Evolutionary conservation across 257 asterid species (phyloP), one percentile per base, ranked within the genome.

Genomic region (Nyctanthes arbortristis): DNA sequence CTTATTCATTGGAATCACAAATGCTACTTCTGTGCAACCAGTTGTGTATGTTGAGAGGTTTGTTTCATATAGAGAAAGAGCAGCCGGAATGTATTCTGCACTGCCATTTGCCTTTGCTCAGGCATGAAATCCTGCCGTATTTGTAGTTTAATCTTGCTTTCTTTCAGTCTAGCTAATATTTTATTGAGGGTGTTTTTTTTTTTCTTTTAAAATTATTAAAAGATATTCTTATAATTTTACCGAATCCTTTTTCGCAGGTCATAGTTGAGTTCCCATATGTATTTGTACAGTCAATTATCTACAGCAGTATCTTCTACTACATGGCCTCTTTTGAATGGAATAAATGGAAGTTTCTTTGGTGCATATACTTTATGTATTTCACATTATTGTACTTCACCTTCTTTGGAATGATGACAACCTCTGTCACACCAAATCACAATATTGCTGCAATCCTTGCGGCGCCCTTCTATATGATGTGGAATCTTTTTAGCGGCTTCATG

Each of bases 21-120:
- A 93, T 31, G 88, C 94, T 6, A 77, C 96, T 0, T 81, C 98
- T 14, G 94, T 88, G 36, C 96, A 90, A 70, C 96, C 98, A 0
- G 96, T 90, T 35, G 87, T 93, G 52, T 90, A 80, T 24, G 77
- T 88, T 3, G 98, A 93, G 65, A 84, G 98, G 37, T 87, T 80
- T 5, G 98, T 93, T 45, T 88, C 90, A 4, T 87, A 82, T 37
- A 80, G 98, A 71, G 98, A 93, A 65, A 83, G 96, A 80, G 96
- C 97, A 10, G 97, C 98, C 5, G 96, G 98, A 71, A 88, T 89
- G 97, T 90, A 90, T 65, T 93, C 98, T 28, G 93, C 98, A 43
- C 74, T 93, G 61, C 97, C 97, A 36, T 90, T 88, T 74, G 96
- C 98, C 65, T 87, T 88, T 55, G 96, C 92, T 18, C 97, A 90